Conservation (phyloP, 495 filamentous ascomycete genomes). For the Neurospora sp. region DNA sequence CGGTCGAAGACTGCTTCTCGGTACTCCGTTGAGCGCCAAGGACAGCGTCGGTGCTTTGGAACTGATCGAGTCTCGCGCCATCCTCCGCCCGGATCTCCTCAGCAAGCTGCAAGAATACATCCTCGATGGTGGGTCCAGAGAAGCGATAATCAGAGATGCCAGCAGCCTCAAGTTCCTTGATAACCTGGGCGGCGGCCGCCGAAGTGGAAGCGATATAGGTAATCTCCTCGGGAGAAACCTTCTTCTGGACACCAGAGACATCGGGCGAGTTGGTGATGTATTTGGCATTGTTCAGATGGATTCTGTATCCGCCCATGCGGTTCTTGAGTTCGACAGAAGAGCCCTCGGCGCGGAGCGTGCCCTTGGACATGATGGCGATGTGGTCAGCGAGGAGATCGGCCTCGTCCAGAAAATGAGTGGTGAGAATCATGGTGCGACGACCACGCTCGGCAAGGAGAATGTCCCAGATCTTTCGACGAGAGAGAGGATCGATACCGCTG, state of each 20-base stretch:
- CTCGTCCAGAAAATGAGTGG: constrained; percentile 78
- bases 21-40: not conserved
- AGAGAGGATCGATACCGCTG: constrained; percentile 72
- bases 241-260: constrained; percentile 45
- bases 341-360: constrained; percentile 57
- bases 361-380: constrained; percentile 69
- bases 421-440: constrained; percentile 66
- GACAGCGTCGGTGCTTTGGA: not conserved
- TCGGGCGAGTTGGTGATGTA: constrained; percentile 35
- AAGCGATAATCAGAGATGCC: constrained; percentile 63
- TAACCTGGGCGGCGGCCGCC: constrained; percentile 51
- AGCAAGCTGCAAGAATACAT: constrained; percentile 76
- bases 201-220: constrained; percentile 59
- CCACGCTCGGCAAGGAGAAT: constrained; percentile 76
- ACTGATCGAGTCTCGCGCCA: constrained; percentile 3
- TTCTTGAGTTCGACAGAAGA: constrained; percentile 72
- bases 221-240: constrained; percentile 55
- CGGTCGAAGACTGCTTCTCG: constrained; percentile 18
- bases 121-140: constrained; percentile 76
- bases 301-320: constrained; percentile 62
- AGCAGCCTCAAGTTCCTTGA: constrained; percentile 51
- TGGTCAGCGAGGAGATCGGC: constrained; percentile 68
- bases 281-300: constrained; percentile 53
- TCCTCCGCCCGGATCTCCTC: constrained; percentile 48
- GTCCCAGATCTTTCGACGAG: constrained; percentile 78